Percentiles rank a stretch among this genome's conserved stretches.
Conservation (phyloP, 371 early-diverging fungal genomes). For the Mortierella sp. region DNA sequence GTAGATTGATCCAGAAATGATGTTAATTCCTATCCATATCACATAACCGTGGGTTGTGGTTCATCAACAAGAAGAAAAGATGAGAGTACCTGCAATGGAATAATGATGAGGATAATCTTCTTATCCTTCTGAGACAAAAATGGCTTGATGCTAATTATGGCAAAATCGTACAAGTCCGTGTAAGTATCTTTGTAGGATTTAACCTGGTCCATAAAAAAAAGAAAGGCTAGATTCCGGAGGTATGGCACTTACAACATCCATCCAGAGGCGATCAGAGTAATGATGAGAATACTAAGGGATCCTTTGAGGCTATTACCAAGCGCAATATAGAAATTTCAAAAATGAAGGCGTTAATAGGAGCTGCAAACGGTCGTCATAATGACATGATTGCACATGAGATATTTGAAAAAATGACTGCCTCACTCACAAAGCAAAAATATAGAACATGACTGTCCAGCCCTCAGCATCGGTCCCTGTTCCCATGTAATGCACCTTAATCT, state of each 20-base stretch:
- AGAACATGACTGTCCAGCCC: slow-evolving; percentile 69
- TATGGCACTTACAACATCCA: slow-evolving; percentile 64
- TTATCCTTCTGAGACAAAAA: slow-evolving; percentile 68
- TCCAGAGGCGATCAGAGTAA: slow-evolving; percentile 69
- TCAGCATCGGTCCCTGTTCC: slow-evolving; percentile 61
- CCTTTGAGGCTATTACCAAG: slow-evolving; percentile 60
- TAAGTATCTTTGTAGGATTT: no score
- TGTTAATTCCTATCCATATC: not conserved
- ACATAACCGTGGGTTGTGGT: no score
- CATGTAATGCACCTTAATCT: slow-evolving; percentile 69
- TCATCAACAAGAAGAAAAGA: not conserved
- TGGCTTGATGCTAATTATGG: slow-evolving; percentile 61
- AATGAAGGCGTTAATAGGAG: not conserved
- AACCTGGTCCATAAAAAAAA: no score
- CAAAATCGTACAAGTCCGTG: not conserved
- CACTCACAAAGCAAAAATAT: slow-evolving; percentile 67
- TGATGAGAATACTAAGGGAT: slow-evolving; percentile 67
- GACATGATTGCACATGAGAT: not conserved
- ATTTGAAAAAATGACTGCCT: not conserved
- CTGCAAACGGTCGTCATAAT: not conserved
- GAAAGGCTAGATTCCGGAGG: not conserved
- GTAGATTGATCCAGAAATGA: not conserved
- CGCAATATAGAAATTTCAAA: not conserved
- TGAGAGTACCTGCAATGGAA: slow-evolving; percentile 62
- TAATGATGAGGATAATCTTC: slow-evolving; percentile 63